These are phyloP conservation scores for Hypholoma fasciculare DNA, from an alignment of 768 basidiomycete genomes.

Conservation along the genomic window DNA sequence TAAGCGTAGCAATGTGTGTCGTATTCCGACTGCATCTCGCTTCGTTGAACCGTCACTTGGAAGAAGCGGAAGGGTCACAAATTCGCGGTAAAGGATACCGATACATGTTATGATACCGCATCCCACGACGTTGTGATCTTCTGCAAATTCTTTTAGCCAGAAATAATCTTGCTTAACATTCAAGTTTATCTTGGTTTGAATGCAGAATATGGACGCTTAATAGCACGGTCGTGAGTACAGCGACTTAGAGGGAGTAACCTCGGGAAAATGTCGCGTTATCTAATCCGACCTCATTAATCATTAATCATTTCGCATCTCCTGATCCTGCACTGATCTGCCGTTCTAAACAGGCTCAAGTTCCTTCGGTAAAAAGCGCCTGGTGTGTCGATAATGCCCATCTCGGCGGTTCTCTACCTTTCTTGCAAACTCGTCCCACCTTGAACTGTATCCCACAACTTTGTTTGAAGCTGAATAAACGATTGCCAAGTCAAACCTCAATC, in stretches of 20 bases:
- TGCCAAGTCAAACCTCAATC: background rate
- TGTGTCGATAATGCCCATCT: too few species aligned
- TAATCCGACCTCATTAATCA: conserved; percentile 3
- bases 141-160: too few species aligned
- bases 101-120: conserved; percentile 40
- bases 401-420: background rate
- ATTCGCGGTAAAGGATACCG: conserved; percentile 37
- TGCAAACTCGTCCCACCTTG: background rate
- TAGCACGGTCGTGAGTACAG: too few species aligned
- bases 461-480: background rate
- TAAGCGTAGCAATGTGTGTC: conserved; percentile 51
- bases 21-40: conserved; percentile 47
- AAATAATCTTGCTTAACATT: too few species aligned
- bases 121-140: too few species aligned
- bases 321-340: background rate
- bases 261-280: conserved; percentile 19
- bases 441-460: background rate
- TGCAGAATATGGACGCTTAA: too few species aligned
- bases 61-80: conserved; percentile 35
- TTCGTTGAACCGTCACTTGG: conserved; percentile 38
- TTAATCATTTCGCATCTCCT: background rate
- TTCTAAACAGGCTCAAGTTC: too few species aligned
- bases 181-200: too few species aligned
- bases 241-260: conserved; percentile 23
- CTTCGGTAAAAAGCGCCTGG: too few species aligned